These are phyloP conservation scores for Aureobasidium sp. DNA, from an alignment of 2,329 filamentous ascomycete genomes.

Conservation along the genomic window DNA sequence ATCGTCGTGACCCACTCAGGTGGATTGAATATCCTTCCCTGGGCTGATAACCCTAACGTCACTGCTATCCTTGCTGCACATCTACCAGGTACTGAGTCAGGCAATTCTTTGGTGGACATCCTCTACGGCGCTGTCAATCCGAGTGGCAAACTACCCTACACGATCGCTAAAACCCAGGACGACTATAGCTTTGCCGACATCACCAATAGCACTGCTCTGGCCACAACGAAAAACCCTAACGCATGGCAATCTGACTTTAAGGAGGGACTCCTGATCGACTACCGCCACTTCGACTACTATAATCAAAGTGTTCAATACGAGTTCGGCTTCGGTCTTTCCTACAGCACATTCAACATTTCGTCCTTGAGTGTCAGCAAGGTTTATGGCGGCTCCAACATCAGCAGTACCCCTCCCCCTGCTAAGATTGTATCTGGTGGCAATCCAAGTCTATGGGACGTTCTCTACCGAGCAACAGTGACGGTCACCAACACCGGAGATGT, in stretches of 20 bases:
- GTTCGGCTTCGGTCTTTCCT: slow-evolving; percentile 35
- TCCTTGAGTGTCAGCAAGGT: slow-evolving; percentile 46
- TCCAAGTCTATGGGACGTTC: slow-evolving; percentile 56
- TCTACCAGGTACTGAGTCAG: slow-evolving; percentile 36
- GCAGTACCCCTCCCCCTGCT: slow-evolving; percentile 42
- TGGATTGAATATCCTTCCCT: slow-evolving; percentile 38
- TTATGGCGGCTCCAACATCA: slow-evolving; percentile 31
- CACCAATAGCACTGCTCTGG: slow-evolving; percentile 31
- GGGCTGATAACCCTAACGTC: slow-evolving; percentile 37
- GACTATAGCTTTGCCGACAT: slow-evolving; percentile 30
- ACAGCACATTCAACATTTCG: slow-evolving; percentile 28
- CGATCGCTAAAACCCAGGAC: slow-evolving; percentile 32
- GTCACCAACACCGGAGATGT: slow-evolving; percentile 62
- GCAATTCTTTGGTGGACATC: slow-evolving; percentile 35
- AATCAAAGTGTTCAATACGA: slow-evolving; percentile 29
- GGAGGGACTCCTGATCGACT: slow-evolving; percentile 49
- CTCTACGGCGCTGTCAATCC: slow-evolving; percentile 33
- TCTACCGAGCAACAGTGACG: slow-evolving; percentile 60
- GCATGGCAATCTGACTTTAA: slow-evolving; percentile 45
- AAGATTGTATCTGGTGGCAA: slow-evolving; percentile 48
- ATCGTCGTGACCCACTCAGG: slow-evolving; percentile 43
- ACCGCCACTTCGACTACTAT: slow-evolving; percentile 45
- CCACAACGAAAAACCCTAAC: slow-evolving; percentile 29
- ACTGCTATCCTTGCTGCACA: slow-evolving; percentile 38
- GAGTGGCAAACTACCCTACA: slow-evolving; percentile 32